Evolutionary conservation across 176 grass and related monocot species (phyloP), one percentile per base, ranked within the genome.

Genomic region (Zoysia japonica): DNA sequence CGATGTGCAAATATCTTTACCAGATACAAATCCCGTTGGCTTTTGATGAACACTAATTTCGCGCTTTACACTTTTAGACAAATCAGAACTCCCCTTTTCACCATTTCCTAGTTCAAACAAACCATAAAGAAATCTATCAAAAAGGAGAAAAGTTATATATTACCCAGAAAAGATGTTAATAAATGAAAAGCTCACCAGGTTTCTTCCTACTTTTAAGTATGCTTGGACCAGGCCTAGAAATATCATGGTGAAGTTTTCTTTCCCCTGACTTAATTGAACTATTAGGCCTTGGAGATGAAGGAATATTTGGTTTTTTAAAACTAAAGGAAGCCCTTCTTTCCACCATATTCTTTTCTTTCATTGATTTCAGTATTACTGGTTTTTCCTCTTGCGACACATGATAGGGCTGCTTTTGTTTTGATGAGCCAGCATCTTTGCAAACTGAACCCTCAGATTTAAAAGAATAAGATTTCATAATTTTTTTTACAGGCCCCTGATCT

Each of bases 131-230:
- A 85, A 52, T 28, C 73, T 28, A 28, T 28, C 28, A 28, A 28
- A 28, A 28, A 28, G 28, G 28, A 28, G 28, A 28, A 28, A 28
- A 28, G 28, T 28, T 28, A 28, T 53, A n/a, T 48, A 72, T 88
- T 60, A 81, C 65, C 64, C 5, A 6, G 38, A 3, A 85, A 60
- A 71, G 61, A n/a, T 42, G 54, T 70, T 50, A 67, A 61, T 59
- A 80, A 88, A 85, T 61, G 52, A 40, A 48, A 52, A 87, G 38
- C 20, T 61, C 88, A 88, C 83, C 88, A 44, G 75, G 6, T 40
- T n/a, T 86, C 88, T 89, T 97, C 54, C 84, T 75, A 79, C 65
- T 81, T 84, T 86, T 75, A 64, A 91, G 84, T 76, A 84, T 87
- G 54, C 82, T 91, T 81, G 64, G 46, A 64, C 85, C 85, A 85